These are phyloP conservation scores for Corylus avellana DNA, from an alignment of 306 rosid species.

Conservation along the genomic window DNA sequence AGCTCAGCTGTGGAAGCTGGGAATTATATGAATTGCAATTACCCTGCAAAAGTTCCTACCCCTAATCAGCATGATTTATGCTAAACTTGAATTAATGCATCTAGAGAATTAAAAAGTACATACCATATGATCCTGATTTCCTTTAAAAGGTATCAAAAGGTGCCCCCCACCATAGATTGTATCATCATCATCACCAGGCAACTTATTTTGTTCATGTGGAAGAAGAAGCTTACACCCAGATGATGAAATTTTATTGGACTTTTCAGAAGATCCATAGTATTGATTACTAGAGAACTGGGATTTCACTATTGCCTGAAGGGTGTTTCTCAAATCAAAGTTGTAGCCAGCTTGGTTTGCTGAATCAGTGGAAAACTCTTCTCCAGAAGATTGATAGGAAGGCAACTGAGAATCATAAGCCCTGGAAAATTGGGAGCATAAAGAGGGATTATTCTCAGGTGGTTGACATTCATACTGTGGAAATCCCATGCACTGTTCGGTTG, in stretches of 20 bases:
- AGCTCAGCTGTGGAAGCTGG: constrained; percentile 38
- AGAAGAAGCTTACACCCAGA: constrained; percentile 34
- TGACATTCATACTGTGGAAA: constrained; percentile 55
- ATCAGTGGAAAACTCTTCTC: constrained; percentile 36
- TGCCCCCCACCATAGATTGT: constrained; percentile 29
- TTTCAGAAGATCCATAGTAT: constrained; percentile 30
- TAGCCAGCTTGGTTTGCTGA: constrained; percentile 39
- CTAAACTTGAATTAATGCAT: neutral
- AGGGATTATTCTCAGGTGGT: constrained; percentile 25
- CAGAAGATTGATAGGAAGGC: constrained; percentile 52
- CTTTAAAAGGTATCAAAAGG: constrained; percentile 37
- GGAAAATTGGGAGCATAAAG: constrained; percentile 34
- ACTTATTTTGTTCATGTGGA: constrained; percentile 38
- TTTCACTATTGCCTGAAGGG: constrained; percentile 57
- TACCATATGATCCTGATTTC: constrained; percentile 57
- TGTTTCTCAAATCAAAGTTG: constrained; percentile 45
- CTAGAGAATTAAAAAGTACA: constrained; percentile 17
- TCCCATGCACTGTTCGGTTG: constrained; percentile 75
- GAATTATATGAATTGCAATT: constrained; percentile 39
- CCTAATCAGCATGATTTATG: neutral
- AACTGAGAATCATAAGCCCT: constrained; percentile 37
- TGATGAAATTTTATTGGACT: constrained; percentile 30
- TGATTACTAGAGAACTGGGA: constrained; percentile 35
- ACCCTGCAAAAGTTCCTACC: constrained; percentile 35
- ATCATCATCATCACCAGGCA: constrained; percentile 34